phyloP scores from a whole-genome alignment of 345 rosid species.

The Lumnitzera littorea region DNA sequence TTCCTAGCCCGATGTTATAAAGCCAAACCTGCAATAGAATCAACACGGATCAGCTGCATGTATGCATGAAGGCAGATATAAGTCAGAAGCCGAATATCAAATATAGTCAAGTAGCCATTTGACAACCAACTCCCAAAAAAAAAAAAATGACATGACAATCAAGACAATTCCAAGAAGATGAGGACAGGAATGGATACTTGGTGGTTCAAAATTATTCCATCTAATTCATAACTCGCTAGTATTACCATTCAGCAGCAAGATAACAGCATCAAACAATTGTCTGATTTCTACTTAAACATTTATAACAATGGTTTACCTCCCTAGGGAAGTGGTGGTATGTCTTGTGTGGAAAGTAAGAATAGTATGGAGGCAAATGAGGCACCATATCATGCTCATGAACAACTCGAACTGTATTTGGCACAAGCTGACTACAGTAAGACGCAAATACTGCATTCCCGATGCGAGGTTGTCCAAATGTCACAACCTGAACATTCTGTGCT shows the following conservation, averaged over 20 bases:
- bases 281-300: too few species aligned
- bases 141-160: too few species aligned
- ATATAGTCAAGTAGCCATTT: neutral
- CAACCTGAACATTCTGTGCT: constrained; percentile 52
- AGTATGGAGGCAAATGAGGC: constrained; percentile 89
- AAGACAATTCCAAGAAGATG: too few species aligned
- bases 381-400: constrained; percentile 69
- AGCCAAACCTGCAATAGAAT: constrained; percentile 48
- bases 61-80: neutral
- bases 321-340: constrained; percentile 93
- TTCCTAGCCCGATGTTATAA: constrained; percentile 39
- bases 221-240: too few species aligned
- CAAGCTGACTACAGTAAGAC: constrained; percentile 45
- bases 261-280: too few species aligned
- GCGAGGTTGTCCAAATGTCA: constrained; percentile 95
- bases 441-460: constrained; percentile 82
- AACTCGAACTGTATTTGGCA: constrained; percentile 62
- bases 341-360: constrained; percentile 52
- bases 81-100: neutral
- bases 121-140: too few species aligned
- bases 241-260: too few species aligned
- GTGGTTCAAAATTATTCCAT: too few species aligned
- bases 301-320: constrained; percentile 41
- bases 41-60: neutral
- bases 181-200: too few species aligned